Conservation (phyloP, 2,329 filamentous ascomycete genomes). For the Exserohilum rostratum region DNA sequence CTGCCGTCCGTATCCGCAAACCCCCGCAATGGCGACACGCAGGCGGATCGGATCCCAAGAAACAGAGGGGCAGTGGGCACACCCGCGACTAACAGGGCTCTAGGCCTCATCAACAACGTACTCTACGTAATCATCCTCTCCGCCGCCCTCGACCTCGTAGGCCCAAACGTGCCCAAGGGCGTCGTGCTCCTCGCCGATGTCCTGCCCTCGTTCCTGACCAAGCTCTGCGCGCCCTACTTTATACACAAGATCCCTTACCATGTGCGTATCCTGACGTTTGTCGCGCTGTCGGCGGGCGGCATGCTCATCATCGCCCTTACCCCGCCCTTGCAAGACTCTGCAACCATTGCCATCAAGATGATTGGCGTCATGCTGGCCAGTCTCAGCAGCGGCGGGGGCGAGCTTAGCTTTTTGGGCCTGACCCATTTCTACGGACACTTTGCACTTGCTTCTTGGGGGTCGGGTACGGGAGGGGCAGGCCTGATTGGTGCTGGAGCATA, state of each 20-base stretch:
- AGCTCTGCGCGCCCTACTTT: slow-evolving; percentile 89
- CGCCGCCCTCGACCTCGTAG: slow-evolving; percentile 92
- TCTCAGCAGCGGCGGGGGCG: slow-evolving; percentile 82
- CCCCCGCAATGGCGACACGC: no score
- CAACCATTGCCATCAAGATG: slow-evolving; percentile 75
- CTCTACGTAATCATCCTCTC: slow-evolving; percentile 97
- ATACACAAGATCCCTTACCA: slow-evolving; percentile 86
- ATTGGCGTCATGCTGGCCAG: slow-evolving; percentile 84
- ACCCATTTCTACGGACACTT: slow-evolving; percentile 92
- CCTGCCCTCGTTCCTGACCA: slow-evolving; percentile 84
- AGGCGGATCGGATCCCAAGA: no score
- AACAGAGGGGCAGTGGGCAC: background rate
- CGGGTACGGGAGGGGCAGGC: slow-evolving; percentile 88
- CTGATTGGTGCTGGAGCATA: slow-evolving; percentile 87
- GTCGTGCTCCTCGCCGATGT: slow-evolving; percentile 93
- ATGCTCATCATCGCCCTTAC: slow-evolving; percentile 90
- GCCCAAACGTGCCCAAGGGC: slow-evolving; percentile 82
- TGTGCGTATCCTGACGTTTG: slow-evolving; percentile 75
- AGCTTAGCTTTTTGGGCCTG: slow-evolving; percentile 87
- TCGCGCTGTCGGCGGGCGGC: slow-evolving; percentile 74
- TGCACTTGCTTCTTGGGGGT: slow-evolving; percentile 89
- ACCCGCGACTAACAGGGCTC: slow-evolving; percentile 12
- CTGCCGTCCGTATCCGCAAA: no score
- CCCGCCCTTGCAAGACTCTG: slow-evolving; percentile 62
- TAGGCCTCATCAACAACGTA: slow-evolving; percentile 93